A percentile compares a stretch with the other conserved stretches of the same genome.
These are phyloP conservation scores for Leccinum fallax DNA, from an alignment of 1,284 basidiomycete species.

Conservation along the genomic window DNA sequence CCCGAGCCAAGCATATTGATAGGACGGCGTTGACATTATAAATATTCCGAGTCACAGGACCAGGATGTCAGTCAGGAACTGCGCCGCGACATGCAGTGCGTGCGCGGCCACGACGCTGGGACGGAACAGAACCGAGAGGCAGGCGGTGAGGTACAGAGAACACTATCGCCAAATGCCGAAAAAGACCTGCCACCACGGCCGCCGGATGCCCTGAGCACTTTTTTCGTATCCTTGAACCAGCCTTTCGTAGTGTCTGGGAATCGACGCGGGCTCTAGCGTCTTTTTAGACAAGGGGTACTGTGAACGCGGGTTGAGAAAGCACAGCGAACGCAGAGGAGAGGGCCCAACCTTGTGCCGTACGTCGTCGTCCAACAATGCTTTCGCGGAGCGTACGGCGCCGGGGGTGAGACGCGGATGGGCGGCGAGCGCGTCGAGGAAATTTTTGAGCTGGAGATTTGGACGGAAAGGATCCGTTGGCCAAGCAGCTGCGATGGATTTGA, in stretches of 20 bases:
- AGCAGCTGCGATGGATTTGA: slow-evolving; percentile 51
- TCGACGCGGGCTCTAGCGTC: slow-evolving; percentile 65
- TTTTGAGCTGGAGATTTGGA: slow-evolving; percentile 69
- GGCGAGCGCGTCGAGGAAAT: slow-evolving; percentile 63
- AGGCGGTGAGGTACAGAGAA: background rate
- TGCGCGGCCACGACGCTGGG: background rate
- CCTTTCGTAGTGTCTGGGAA: slow-evolving; percentile 69
- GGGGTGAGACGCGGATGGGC: slow-evolving; percentile 67
- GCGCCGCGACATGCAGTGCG: background rate
- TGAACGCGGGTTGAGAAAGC: background rate
- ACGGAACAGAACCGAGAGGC: background rate
- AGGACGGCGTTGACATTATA: background rate
- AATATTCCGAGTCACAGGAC: slow-evolving; percentile 4
- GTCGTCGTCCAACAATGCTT: slow-evolving; percentile 53
- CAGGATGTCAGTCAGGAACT: background rate
- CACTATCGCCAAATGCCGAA: slow-evolving; percentile 66
- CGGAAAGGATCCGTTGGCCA: slow-evolving; percentile 75
- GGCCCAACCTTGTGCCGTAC: slow-evolving; percentile 55
- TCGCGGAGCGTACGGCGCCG: slow-evolving; percentile 57
- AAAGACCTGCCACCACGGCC: slow-evolving; percentile 82
- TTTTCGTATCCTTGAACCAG: slow-evolving; percentile 72
- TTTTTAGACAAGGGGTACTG: slow-evolving; percentile 68
- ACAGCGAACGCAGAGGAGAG: no score
- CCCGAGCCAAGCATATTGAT: background rate
- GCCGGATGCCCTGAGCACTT: slow-evolving; percentile 68